Evolutionary conservation across 2,329 filamentous ascomycete species (phyloP), one percentile per base, ranked within the genome.

Genomic region (Monilinia aucupariae): DNA sequence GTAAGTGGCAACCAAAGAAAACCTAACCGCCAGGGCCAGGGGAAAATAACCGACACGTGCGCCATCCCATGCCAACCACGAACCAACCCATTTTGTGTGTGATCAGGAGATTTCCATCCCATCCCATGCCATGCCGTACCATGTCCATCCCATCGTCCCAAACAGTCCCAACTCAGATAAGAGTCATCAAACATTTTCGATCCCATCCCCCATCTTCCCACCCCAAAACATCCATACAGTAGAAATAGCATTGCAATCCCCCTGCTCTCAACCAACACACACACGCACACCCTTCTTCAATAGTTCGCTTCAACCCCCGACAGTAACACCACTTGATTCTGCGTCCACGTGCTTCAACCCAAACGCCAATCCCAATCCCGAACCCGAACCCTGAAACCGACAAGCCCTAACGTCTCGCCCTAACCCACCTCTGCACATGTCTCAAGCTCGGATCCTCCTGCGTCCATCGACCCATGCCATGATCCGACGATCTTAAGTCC

Each of bases 361-460:
- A n/a, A n/a, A n/a, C n/a, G n/a, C n/a, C n/a, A n/a, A n/a, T n/a
- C n/a, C 27, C 0, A 56, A 32, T 22, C 27, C 41, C 25, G 34
- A 45, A 4, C 9, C n/a, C 0, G 4, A 22, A 34, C 41, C 15
- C 41, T 34, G 20, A n/a, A 30, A 34, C 30, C 32, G 27, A 47
- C 27, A n/a, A 27, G 15, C 37, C 39, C 69, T 64, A 73, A 52
- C 67, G 69, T 61, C 72, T 69, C 45, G 77, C 77, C 62, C 80
- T 78, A 59, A 87, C 74, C 85, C 85, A 87, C 73, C 82, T 80
- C 71, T 82, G 79, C 64, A 87, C 80, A 55, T 79, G 76, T 61
- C 81, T 77, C 59, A 86, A 75, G 67, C 80, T 82, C 2, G 85
- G 85, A 71, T 87, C 85, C 71, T 87, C 85, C 66, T 76, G 78